Evolutionary conservation across 208 protist species (phyloP), one percentile per base, ranked within the genome.

Genomic region (Leishmania major): DNA sequence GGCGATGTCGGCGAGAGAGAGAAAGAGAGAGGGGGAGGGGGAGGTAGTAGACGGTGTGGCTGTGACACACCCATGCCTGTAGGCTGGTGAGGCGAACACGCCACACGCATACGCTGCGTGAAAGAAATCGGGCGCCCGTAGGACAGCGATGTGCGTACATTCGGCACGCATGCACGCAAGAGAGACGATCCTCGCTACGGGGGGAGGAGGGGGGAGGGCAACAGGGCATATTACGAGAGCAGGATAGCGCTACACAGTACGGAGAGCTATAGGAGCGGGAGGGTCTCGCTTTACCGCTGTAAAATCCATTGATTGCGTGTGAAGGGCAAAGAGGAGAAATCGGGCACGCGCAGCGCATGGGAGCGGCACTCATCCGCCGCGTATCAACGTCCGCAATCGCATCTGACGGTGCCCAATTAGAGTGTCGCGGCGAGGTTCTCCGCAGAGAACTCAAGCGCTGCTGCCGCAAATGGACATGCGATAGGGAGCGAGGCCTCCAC

Each of bases 401-500:
- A 19, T 51, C 25, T 43, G 11, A 73, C 43, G 25, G 25, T 35
- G 22, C 19, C 37, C 25, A n/a, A 25, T 78, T 43, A 83, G 57
- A 87, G 72, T 64, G 81, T 62, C 1, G 49, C 77, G 17, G 84
- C 84, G 43, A 87, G 75, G 43, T 84, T 76, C 2, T 88, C 84
- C 5, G 84, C 80, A 35, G 81, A 78, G 17, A 88, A 47, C 53
- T 75, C 73, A 43, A 64, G 31, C 45, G 35, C 45, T 0, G 28
- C 51, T 6, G 43, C 7, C 35, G 66, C n/a, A 0, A 17, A n/a
- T 11, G 4, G 17, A 25, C 35, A 8, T 71, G 66, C 6, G 66
- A 13, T 3, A 25, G 37, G 40, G 1, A 3, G 66, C 0, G 22
- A 28, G n/a, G 13, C 19, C 17, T 40, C 37, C 66, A 0, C 66